phyloP scores from a whole-genome alignment of 768 basidiomycete genomes.

The Lanmaoa rubissima region DNA sequence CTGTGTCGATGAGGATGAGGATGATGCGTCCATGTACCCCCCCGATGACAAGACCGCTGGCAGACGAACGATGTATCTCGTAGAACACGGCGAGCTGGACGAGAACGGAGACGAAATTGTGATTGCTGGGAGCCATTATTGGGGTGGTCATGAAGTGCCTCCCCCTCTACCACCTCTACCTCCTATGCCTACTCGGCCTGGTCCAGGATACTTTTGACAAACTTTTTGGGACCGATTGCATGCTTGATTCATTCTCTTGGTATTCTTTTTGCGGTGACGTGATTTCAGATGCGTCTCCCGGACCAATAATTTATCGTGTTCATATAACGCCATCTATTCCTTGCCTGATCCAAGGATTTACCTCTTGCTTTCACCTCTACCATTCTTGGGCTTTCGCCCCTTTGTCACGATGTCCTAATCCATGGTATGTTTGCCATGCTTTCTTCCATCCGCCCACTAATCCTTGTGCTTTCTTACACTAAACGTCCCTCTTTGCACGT shows the following conservation, averaged over 20 bases:
- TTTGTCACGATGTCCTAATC: constrained; percentile 5
- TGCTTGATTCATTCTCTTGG: constrained; percentile 9
- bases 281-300: neutral
- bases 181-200: constrained; percentile 14
- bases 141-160: constrained; percentile 11
- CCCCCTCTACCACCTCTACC: constrained; percentile 26
- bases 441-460: constrained; percentile 1
- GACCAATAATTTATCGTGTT: constrained; percentile 31
- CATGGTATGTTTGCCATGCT: neutral
- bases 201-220: constrained; percentile 30
- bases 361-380: constrained; percentile 7
- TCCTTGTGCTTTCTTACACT: constrained; percentile 10
- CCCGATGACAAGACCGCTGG: constrained; percentile 34
- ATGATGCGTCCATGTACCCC: constrained; percentile 31
- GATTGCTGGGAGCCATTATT: constrained; percentile 20
- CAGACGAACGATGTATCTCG: constrained; percentile 34
- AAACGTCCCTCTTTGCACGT: constrained; percentile 4
- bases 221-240: neutral
- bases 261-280: neutral
- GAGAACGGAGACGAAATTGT: constrained; percentile 23
- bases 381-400: constrained; percentile 12
- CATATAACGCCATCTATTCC: constrained; percentile 19
- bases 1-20: constrained; percentile 20
- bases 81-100: constrained; percentile 28
- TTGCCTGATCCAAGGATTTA: constrained; percentile 4